Conservation (phyloP, 805 yeast species). For the Sugiyamaella chiloensis region DNA sequence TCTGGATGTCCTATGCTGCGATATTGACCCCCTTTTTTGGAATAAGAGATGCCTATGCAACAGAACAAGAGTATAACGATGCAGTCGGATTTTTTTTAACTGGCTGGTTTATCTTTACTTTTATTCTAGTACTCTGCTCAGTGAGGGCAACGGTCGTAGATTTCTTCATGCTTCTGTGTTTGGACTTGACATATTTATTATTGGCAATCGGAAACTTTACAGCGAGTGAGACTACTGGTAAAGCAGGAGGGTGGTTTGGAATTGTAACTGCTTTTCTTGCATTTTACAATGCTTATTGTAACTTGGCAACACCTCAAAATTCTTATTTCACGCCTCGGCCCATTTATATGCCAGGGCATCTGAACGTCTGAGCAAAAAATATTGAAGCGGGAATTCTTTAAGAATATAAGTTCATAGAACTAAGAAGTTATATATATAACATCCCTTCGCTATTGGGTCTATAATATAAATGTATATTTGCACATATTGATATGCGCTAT, state of each 20-base stretch:
- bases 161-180: slow-evolving; percentile 51
- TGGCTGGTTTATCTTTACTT: slow-evolving; percentile 64
- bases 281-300: slow-evolving; percentile 62
- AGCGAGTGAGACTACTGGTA: slow-evolving; percentile 34
- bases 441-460: too few relatives aligned
- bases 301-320: slow-evolving; percentile 56
- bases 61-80: slow-evolving; percentile 36
- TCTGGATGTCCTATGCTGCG: slow-evolving; percentile 66
- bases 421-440: too few relatives aligned
- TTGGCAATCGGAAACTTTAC: slow-evolving; percentile 35
- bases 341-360: slow-evolving; percentile 46
- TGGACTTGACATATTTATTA: slow-evolving; percentile 54
- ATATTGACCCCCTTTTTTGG: slow-evolving; percentile 59
- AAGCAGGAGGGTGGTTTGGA: slow-evolving; percentile 64
- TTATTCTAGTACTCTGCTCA: slow-evolving; percentile 51
- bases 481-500: too few relatives aligned
- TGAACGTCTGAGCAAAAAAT: too few relatives aligned
- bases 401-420: too few relatives aligned
- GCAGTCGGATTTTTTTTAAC: slow-evolving; percentile 59
- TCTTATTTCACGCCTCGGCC: slow-evolving; percentile 56
- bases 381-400: too few relatives aligned
- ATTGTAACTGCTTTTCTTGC: slow-evolving; percentile 54
- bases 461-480: too few relatives aligned
- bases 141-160: slow-evolving; percentile 63
- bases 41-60: slow-evolving; percentile 50